Percentiles rank a stretch among this genome's conserved stretches.
phyloP scores from a whole-genome alignment of 192 early-diverging fungal species.

The Thamnidium elegans region DNA sequence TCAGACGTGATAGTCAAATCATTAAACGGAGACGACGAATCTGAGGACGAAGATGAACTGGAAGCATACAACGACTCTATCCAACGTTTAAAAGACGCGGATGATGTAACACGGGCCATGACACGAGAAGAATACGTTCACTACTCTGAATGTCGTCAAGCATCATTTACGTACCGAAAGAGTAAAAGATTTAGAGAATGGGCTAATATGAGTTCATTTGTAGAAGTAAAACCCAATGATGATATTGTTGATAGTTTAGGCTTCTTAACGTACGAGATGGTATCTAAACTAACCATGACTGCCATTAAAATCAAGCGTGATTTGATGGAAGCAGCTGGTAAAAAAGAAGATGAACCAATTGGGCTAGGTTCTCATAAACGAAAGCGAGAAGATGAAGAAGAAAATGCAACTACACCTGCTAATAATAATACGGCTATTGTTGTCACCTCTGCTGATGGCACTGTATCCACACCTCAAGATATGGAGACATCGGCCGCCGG shows the following conservation, averaged over 20 bases:
- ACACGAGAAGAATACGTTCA: constrained; percentile 98
- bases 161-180: constrained; percentile 95
- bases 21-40: constrained; percentile 56
- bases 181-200: constrained; percentile 92
- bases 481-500: background rate
- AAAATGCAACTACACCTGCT: background rate
- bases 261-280: constrained; percentile 95
- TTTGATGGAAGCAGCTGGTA: constrained; percentile 41
- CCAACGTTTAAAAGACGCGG: constrained; percentile 79
- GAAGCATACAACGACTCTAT: constrained; percentile 89
- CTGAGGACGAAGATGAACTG: constrained; percentile 85
- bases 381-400: constrained; percentile 11
- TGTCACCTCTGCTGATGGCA: background rate
- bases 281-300: constrained; percentile 84
- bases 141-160: constrained; percentile 97
- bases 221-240: constrained; percentile 86
- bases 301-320: constrained; percentile 77
- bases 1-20: constrained; percentile 45
- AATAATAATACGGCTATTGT: background rate
- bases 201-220: constrained; percentile 85
- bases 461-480: background rate
- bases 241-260: constrained; percentile 97
- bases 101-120: constrained; percentile 91
- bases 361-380: background rate
- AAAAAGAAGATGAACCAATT: constrained; percentile 17